These are phyloP conservation scores for Verticillium klebahnii DNA, from an alignment of 2,329 filamentous ascomycete genomes.

Conservation along the genomic window DNA sequence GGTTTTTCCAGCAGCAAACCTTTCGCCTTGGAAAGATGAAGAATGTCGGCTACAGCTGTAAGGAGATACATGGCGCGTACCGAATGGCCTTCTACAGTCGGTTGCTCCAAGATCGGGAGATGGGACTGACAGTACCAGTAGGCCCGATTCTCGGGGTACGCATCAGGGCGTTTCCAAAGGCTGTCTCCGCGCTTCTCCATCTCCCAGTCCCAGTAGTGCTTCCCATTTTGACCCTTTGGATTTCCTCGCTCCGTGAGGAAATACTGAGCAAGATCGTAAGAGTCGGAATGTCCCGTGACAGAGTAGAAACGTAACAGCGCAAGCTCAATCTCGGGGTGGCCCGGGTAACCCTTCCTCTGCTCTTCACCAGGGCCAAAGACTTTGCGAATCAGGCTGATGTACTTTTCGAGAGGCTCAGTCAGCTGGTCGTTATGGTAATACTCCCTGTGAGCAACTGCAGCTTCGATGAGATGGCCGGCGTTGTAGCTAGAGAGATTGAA, in stretches of 20 bases:
- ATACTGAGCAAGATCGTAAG: slow-evolving; percentile 45
- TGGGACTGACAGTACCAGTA: slow-evolving; percentile 55
- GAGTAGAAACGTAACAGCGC: slow-evolving; percentile 33
- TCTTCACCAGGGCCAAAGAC: slow-evolving; percentile 45
- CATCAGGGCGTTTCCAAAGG: slow-evolving; percentile 39
- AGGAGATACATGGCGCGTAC: slow-evolving; percentile 58
- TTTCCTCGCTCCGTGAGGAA: slow-evolving; percentile 55
- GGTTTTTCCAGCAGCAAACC: slow-evolving; percentile 17
- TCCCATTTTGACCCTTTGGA: slow-evolving; percentile 37
- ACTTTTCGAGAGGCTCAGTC: too few relatives aligned
- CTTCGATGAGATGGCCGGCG: too few relatives aligned
- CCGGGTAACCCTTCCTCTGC: slow-evolving; percentile 55
- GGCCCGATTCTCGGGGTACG: slow-evolving; percentile 34
- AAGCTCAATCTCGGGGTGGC: slow-evolving; percentile 52
- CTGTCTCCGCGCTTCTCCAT: slow-evolving; percentile 21
- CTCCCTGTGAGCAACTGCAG: too few relatives aligned
- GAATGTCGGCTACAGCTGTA: slow-evolving; percentile 52
- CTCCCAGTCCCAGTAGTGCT: slow-evolving; percentile 52
- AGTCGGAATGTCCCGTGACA: slow-evolving; percentile 22
- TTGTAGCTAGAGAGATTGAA: too few relatives aligned
- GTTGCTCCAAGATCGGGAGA: slow-evolving; percentile 46
- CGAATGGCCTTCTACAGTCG: slow-evolving; percentile 49
- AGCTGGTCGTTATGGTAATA: too few relatives aligned
- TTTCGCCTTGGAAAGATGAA: slow-evolving; percentile 29
- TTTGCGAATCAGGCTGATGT: slow-evolving; percentile 24